Percentiles rank a stretch among this genome's conserved stretches.
These are phyloP conservation scores for Adansonia grandidieri DNA, from an alignment of 441 rosid species.

Conservation along the genomic window DNA sequence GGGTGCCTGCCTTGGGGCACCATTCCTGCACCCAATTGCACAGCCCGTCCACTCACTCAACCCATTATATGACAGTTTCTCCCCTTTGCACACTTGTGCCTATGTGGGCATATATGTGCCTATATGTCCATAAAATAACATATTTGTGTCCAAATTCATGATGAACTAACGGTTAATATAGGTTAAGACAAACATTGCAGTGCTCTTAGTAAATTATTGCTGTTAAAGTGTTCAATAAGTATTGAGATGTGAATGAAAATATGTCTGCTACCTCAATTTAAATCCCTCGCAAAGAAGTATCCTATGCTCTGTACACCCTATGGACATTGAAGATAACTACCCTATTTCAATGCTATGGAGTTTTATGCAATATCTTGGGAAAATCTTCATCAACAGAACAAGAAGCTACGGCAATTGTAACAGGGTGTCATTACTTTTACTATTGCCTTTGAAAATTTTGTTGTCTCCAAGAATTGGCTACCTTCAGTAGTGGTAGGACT, in stretches of 20 bases:
- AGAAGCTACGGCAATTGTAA: background rate
- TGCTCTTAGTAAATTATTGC: background rate
- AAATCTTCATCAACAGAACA: background rate
- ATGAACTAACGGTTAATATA: background rate
- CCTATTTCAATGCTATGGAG: background rate
- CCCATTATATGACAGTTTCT: background rate
- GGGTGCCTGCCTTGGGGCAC: constrained; percentile 36
- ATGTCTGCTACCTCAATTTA: too few species aligned
- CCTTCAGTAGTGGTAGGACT: background rate
- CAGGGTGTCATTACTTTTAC: constrained; percentile 16
- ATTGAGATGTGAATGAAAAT: background rate
- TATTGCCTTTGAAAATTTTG: background rate
- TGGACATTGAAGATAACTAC: background rate
- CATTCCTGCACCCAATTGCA: constrained; percentile 32
- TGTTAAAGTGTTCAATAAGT: background rate
- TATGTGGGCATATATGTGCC: too few species aligned
- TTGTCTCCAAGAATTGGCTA: constrained; percentile 1
- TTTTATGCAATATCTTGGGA: background rate
- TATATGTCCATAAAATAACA: background rate
- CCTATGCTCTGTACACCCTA: background rate
- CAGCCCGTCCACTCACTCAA: constrained; percentile 33
- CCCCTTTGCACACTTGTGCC: background rate
- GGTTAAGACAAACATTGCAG: background rate
- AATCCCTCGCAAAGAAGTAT: background rate
- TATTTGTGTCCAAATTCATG: background rate